A percentile compares a stretch with the other conserved stretches of the same genome.
phyloP scores from a whole-genome alignment of 495 filamentous ascomycete species.

The Aspergillus cavernicola region DNA sequence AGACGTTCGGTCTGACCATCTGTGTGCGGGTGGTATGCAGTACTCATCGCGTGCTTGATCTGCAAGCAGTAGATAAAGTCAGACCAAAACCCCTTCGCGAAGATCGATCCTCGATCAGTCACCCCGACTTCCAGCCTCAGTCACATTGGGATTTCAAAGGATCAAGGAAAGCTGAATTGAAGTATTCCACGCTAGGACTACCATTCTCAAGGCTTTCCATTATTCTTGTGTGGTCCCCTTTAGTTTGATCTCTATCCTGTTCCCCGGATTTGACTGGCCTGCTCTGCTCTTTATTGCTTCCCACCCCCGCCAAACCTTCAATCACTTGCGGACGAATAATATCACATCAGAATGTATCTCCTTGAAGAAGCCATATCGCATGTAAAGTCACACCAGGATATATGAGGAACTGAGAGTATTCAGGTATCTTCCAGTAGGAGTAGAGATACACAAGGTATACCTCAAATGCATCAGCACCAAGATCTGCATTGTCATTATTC shows the following conservation, averaged over 20 bases:
- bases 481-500: constrained; percentile 47
- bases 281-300: constrained; percentile 32
- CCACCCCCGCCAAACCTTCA: constrained; percentile 56
- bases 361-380: constrained; percentile 76
- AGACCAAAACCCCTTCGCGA: too few relatives aligned
- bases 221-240: constrained; percentile 16
- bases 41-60: too few relatives aligned
- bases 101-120: too few relatives aligned
- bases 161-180: neutral
- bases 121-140: neutral
- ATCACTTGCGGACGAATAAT: constrained; percentile 74
- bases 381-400: constrained; percentile 82
- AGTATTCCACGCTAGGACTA: neutral
- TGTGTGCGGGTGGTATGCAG: too few relatives aligned
- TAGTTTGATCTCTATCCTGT: constrained; percentile 29
- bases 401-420: constrained; percentile 75
- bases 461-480: constrained; percentile 60
- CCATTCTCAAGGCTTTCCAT: constrained; percentile 24
- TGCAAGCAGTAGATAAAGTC: too few relatives aligned
- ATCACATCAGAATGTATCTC: constrained; percentile 76
- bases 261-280: constrained; percentile 17
- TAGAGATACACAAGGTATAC: constrained; percentile 78
- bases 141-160: neutral
- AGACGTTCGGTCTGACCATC: too few relatives aligned
- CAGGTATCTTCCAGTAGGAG: constrained; percentile 75